phyloP scores from a whole-genome alignment of 306 rosid species.

The Dryas alaskensis region DNA sequence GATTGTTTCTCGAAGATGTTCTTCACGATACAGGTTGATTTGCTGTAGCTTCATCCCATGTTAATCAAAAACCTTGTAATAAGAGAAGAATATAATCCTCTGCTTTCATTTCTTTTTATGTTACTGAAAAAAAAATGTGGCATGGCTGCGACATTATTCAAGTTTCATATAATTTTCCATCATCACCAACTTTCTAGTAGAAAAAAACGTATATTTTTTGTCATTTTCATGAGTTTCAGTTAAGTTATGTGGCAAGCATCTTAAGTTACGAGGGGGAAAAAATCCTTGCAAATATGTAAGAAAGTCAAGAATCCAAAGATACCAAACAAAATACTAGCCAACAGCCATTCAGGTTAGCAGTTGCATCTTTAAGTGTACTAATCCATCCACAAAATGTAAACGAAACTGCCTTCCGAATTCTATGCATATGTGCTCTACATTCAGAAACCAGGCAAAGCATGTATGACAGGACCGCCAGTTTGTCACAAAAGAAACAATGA shows the following conservation, averaged over 20 bases:
- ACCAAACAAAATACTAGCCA: neutral
- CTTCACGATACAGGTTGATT: neutral
- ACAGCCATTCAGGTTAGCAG: slow-evolving; percentile 5
- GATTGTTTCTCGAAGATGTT: neutral
- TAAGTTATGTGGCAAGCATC: too few species aligned
- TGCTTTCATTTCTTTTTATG: neutral
- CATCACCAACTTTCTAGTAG: neutral
- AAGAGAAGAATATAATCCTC: neutral
- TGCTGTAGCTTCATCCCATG: neutral
- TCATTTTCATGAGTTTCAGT: too few species aligned
- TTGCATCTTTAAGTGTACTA: neutral
- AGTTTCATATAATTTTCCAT: neutral
- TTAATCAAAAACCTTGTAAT: neutral
- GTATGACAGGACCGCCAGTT: slow-evolving; percentile 23
- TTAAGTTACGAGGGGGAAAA: neutral
- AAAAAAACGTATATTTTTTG: too few species aligned
- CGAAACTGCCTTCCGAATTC: slow-evolving; percentile 5
- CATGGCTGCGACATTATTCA: neutral
- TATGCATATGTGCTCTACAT: slow-evolving; percentile 26
- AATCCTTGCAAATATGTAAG: neutral
- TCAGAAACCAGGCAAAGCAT: slow-evolving; percentile 45
- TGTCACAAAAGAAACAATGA: neutral
- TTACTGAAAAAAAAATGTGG: too few species aligned
- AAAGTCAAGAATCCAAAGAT: neutral
- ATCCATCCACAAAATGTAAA: slow-evolving; percentile 22